These are phyloP conservation scores for Dionaea muscipula DNA, from an alignment of 179 eudicot genomes.

Conservation along the genomic window DNA sequence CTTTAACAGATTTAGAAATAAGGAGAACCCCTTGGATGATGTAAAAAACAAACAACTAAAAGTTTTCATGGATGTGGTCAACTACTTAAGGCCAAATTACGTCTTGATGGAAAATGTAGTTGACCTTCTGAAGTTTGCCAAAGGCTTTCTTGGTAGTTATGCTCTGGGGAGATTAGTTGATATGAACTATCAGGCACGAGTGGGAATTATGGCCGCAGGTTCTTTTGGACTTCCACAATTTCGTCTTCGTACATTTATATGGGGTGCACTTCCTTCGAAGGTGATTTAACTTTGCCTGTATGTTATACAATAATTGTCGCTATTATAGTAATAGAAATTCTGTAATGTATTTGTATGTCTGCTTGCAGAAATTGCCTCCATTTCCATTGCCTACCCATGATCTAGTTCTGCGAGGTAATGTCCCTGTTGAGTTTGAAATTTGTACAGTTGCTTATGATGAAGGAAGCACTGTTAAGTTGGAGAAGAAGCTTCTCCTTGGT, in stretches of 20 bases:
- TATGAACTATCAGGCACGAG: constrained; percentile 54
- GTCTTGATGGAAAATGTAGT: constrained; percentile 73
- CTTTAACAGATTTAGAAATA: constrained; percentile 50
- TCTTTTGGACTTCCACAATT: constrained; percentile 69
- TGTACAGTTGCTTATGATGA: constrained; percentile 23
- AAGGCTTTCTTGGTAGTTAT: constrained; percentile 40
- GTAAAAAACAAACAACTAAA: constrained; percentile 41
- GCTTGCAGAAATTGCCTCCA: constrained; percentile 55
- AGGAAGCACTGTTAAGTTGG: constrained; percentile 19
- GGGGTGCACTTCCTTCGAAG: constrained; percentile 57
- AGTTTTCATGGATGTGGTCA: constrained; percentile 61
- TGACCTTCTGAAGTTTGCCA: constrained; percentile 43
- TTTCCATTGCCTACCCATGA: constrained; percentile 75
- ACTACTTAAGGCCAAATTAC: constrained; percentile 41
- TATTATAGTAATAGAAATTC: too few relatives aligned
- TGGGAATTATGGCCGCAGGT: constrained; percentile 83
- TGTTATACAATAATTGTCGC: too few relatives aligned
- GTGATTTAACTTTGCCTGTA: constrained; percentile 10
- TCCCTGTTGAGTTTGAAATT: constrained; percentile 71
- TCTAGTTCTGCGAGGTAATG: constrained; percentile 40
- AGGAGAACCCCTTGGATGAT: constrained; percentile 39
- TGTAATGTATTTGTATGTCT: not conserved
- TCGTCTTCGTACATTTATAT: constrained; percentile 53
- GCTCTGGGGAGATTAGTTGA: constrained; percentile 55
- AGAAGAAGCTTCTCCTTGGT: constrained; percentile 35